Base-by-base conservation (phyloP, 345 rosid genomes). In the Citrus maxima region DNA sequence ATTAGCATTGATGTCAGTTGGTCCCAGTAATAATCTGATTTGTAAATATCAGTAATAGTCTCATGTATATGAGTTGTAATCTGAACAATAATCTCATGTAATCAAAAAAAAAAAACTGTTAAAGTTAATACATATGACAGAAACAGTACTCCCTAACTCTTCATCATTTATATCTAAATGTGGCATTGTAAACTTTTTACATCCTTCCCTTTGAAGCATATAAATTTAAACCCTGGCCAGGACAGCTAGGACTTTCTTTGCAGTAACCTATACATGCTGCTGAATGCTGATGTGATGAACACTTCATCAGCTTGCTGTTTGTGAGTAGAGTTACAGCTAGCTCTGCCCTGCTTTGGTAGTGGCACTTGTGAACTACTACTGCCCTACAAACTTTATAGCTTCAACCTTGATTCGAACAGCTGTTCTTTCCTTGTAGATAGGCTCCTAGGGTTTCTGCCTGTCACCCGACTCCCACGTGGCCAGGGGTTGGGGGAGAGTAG, bases 291-390 rank as follows among this genome's bases (percentile, higher is more conserved):
- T 54, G 22, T 70, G 85, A 77, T 78, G 85, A 80, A 54, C 6
- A 66, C 70, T 66, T 66, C 84, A 80, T 81, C 84, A 81, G 80
- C 83, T 79, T 73, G 58, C 64, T 28, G 49, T 40, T 37, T 7
- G 24, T 72, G 73, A 37, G 27, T 58, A 62, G 63, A 28, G 66
- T 60, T 73, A 46, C 51, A 46, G 51, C 51, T 46, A 46, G 5
- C 51, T 46, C 18, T 46, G 51, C 18, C 51, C 51, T 46, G 5
- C 51, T 12, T 46, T 13, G 51, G 51, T 13, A 46, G 27, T 58
- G 54, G 72, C 80, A 69, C 49, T 35, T 3, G 18, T 22, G 63
- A 24, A 1, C 6, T 3, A 10, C 63, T 42, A 42, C 54, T 58
- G 37, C 82, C 16, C 37, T 22, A 30, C 63, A 35, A 21, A 21